These are phyloP conservation scores for Globisporangium nodosum DNA, from an alignment of 352 stramenopile species.

Conservation along the genomic window DNA sequence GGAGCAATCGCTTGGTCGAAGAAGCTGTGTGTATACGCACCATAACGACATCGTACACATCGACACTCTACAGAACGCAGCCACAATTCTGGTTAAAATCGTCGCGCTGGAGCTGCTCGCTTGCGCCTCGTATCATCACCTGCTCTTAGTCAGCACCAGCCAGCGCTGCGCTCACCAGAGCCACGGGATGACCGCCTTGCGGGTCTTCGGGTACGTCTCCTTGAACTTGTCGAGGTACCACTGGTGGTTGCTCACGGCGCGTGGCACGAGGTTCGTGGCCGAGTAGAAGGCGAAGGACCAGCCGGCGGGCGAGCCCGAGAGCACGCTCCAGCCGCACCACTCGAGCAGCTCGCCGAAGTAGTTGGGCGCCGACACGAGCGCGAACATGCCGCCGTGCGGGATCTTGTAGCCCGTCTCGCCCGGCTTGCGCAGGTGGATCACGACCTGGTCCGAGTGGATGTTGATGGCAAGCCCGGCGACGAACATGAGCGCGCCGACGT, in stretches of 20 bases:
- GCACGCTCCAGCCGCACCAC: constrained; percentile 59
- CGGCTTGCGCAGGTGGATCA: constrained; percentile 59
- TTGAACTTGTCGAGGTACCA: constrained; percentile 59
- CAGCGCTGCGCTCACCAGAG: constrained; percentile 20
- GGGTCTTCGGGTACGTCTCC: constrained; percentile 27
- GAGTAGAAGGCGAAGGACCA: constrained; percentile 47
- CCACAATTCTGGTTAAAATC: too few species aligned
- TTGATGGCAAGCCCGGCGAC: constrained; percentile 49
- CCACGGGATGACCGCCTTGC: constrained; percentile 33
- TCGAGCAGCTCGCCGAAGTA: constrained; percentile 75
- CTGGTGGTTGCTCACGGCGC: constrained; percentile 41
- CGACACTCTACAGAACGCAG: too few species aligned
- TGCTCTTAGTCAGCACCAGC: too few species aligned
- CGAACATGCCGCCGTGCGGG: constrained; percentile 53
- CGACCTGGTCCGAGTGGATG: constrained; percentile 58
- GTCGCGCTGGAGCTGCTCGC: too few species aligned
- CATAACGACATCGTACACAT: too few species aligned
- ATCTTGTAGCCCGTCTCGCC: constrained; percentile 57
- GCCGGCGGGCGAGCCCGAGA: constrained; percentile 49
- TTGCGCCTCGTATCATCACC: too few species aligned
- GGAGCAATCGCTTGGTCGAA: too few species aligned
- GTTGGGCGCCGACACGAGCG: constrained; percentile 71
- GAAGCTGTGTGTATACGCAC: too few species aligned
- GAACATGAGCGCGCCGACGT: constrained; percentile 44
- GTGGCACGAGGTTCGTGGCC: constrained; percentile 40